These are phyloP conservation scores for Botryotinia globosa DNA, from an alignment of 2,329 filamentous ascomycete genomes.

Conservation along the genomic window DNA sequence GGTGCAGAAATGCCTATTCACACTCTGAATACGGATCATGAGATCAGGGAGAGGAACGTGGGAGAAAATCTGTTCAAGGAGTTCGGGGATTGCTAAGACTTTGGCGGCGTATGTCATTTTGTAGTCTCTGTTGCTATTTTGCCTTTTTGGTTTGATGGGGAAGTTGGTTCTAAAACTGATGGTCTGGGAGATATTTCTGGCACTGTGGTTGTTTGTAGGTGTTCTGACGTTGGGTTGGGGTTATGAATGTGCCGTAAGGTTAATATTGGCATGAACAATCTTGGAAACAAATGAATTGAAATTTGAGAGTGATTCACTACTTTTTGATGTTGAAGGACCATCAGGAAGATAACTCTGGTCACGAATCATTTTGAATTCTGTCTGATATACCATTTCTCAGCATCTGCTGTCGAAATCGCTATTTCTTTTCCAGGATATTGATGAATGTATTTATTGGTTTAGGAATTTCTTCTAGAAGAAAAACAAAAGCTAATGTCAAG, in stretches of 20 bases:
- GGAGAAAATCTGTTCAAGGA: neutral
- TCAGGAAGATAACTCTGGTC: neutral
- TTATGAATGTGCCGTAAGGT: neutral
- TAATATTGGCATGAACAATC: neutral
- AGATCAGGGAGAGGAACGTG: neutral
- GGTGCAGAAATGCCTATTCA: neutral
- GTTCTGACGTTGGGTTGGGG: neutral
- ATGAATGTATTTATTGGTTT: neutral
- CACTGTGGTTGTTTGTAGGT: neutral
- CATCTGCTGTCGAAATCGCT: neutral
- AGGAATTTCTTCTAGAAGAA: neutral
- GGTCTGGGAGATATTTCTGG: neutral
- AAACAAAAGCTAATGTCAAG: neutral
- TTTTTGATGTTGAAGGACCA: neutral
- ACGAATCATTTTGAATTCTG: neutral
- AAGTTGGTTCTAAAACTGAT: neutral
- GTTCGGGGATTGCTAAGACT: neutral
- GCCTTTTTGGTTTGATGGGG: neutral
- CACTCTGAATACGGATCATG: neutral
- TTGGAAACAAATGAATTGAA: neutral
- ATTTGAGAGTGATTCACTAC: neutral
- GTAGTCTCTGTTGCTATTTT: neutral
- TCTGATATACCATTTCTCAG: neutral
- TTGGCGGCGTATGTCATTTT: neutral
- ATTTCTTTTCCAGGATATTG: neutral